A percentile compares a stretch with the other conserved stretches of the same genome.
These are phyloP conservation scores for Apiotrichum veenhuisii DNA, from an alignment of 1,284 basidiomycete species.

Conservation along the genomic window DNA sequence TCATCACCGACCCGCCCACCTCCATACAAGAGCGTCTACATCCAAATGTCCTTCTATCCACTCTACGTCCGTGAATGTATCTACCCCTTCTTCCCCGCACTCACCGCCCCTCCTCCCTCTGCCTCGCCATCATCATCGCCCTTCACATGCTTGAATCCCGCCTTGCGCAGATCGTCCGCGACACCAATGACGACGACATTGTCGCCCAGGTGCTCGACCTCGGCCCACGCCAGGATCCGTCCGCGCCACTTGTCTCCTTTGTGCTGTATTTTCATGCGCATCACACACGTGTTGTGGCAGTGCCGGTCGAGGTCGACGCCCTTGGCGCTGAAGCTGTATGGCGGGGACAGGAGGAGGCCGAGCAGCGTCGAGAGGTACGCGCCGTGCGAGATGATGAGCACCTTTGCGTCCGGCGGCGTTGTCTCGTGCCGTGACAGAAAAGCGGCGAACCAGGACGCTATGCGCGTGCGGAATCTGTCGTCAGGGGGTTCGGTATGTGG, in stretches of 20 bases:
- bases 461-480: conserved; percentile 18
- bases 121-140: too few relatives aligned
- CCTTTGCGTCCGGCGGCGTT: conserved; percentile 5
- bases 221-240: conserved; percentile 25
- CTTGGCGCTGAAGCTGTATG: conserved; percentile 5
- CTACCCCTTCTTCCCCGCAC: background rate
- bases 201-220: conserved; percentile 25
- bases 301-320: conserved; percentile 19
- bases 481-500: conserved; percentile 2
- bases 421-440: conserved; percentile 17
- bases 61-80: too few relatives aligned
- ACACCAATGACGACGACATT: conserved; percentile 2
- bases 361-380: conserved; percentile 36
- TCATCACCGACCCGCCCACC: too few relatives aligned
- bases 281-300: conserved; percentile 36
- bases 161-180: conserved; percentile 9
- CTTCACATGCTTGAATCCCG: background rate
- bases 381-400: conserved; percentile 43
- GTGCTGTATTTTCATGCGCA: conserved; percentile 23
- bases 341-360: conserved; percentile 20
- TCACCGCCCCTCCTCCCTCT: background rate
- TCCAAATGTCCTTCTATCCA: too few relatives aligned
- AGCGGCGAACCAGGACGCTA: conserved; percentile 16
- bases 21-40: too few relatives aligned
- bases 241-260: conserved; percentile 20